Evolutionary conservation across 805 yeast genomes (phyloP).

Genomic region (Suhomyces faveliae): DNA sequence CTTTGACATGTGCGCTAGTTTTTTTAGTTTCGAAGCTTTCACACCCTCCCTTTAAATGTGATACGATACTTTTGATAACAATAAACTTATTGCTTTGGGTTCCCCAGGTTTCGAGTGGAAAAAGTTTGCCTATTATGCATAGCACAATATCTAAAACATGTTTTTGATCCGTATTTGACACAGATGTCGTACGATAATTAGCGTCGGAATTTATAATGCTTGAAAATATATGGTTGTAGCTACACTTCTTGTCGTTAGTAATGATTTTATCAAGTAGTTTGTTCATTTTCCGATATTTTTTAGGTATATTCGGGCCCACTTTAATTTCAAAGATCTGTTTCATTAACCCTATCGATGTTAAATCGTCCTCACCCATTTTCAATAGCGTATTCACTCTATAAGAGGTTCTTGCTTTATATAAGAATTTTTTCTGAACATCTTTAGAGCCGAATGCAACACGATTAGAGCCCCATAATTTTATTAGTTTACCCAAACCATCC

Average conservation of each 20-base stretch:
- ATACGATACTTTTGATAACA: constrained; percentile 36
- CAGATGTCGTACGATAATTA: constrained; percentile 24
- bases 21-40: not conserved
- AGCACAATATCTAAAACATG: constrained; percentile 44
- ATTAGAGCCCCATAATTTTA: constrained; percentile 28
- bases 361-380: not conserved
- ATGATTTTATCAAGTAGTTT: constrained; percentile 21
- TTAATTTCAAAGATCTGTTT: not conserved
- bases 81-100: constrained; percentile 44
- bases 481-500: constrained; percentile 9
- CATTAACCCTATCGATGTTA: not conserved
- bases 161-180: constrained; percentile 26
- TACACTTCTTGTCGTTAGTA: constrained; percentile 27
- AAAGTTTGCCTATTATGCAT: constrained; percentile 42
- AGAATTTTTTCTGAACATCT: not conserved
- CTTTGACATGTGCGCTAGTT: constrained; percentile 20
- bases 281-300: constrained; percentile 15
- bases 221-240: constrained; percentile 25
- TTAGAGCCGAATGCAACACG: not conserved
- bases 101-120: constrained; percentile 58
- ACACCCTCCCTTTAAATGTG: constrained; percentile 33
- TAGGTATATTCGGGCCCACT: constrained; percentile 5
- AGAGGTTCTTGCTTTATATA: not conserved
- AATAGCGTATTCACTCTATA: not conserved
- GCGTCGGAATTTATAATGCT: constrained; percentile 26